phyloP scores from a whole-genome alignment of 805 yeast genomes.

The Candida tibetensis region DNA sequence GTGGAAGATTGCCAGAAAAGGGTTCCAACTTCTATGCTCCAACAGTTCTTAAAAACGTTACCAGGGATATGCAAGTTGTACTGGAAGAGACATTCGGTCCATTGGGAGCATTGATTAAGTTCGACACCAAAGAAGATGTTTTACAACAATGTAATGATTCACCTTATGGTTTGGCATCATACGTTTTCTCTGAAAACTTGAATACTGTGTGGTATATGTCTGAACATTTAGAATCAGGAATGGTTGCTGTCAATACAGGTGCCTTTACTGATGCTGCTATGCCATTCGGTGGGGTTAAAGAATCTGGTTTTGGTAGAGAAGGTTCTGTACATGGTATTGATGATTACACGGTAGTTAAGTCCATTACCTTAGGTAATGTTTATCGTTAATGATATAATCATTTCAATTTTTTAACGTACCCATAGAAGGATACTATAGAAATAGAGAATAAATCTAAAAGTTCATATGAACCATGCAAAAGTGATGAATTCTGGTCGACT shows the following conservation, averaged over 20 bases:
- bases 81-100: slow-evolving; percentile 68
- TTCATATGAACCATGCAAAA: too few species aligned
- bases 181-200: slow-evolving; percentile 52
- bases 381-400: slow-evolving; percentile 16
- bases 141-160: slow-evolving; percentile 53
- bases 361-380: slow-evolving; percentile 49
- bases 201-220: slow-evolving; percentile 51
- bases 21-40: slow-evolving; percentile 57
- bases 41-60: slow-evolving; percentile 50
- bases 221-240: slow-evolving; percentile 60
- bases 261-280: slow-evolving; percentile 53
- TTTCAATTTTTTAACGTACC: too few species aligned
- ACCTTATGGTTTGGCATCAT: slow-evolving; percentile 57
- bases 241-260: slow-evolving; percentile 63
- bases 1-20: slow-evolving; percentile 49
- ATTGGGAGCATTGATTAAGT: slow-evolving; percentile 54
- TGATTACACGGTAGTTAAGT: slow-evolving; percentile 54
- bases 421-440: too few species aligned
- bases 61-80: slow-evolving; percentile 48
- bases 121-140: slow-evolving; percentile 53
- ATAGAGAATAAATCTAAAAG: neutral
- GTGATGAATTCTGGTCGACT: too few species aligned
- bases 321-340: slow-evolving; percentile 62
- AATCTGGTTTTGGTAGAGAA: slow-evolving; percentile 70
- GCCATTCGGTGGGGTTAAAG: slow-evolving; percentile 62